These are phyloP conservation scores for Zygoascus tannicola DNA, from an alignment of 805 yeast species.

Conservation along the genomic window DNA sequence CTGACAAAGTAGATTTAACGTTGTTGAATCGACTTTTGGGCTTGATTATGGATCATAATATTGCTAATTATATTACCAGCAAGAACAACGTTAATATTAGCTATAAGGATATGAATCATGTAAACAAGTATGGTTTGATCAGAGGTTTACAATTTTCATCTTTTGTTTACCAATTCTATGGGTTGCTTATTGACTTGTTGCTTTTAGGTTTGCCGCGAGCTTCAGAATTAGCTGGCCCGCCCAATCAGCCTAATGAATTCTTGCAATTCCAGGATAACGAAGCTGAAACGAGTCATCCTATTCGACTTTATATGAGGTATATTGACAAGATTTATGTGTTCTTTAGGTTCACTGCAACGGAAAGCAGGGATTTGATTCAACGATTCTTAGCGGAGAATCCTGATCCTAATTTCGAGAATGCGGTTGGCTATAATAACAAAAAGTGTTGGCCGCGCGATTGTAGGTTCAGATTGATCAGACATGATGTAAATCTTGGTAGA, in stretches of 20 bases:
- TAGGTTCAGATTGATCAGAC: conserved; percentile 82
- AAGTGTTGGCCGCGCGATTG: conserved; percentile 93
- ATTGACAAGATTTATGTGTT: conserved; percentile 73
- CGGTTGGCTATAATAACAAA: conserved; percentile 76
- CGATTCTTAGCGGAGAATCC: conserved; percentile 78
- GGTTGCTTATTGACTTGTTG: conserved; percentile 71
- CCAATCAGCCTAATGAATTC: conserved; percentile 64
- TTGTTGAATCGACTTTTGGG: conserved; percentile 72
- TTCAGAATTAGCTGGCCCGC: conserved; percentile 72
- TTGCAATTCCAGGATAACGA: conserved; percentile 54
- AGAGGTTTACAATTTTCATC: conserved; percentile 88
- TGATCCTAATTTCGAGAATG: conserved; percentile 83
- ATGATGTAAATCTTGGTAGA: conserved; percentile 85
- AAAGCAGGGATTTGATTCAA: conserved; percentile 64
- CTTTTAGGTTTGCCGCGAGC: conserved; percentile 85
- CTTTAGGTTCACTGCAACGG: conserved; percentile 64
- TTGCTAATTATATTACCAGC: conserved; percentile 89
- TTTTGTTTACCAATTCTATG: conserved; percentile 84
- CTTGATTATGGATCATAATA: conserved; percentile 74
- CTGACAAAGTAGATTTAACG: conserved; percentile 85
- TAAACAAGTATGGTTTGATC: conserved; percentile 77
- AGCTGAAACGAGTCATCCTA: conserved; percentile 62
- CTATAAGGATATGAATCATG: conserved; percentile 92
- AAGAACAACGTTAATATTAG: conserved; percentile 75
- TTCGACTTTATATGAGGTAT: conserved; percentile 72